Evolutionary conservation across 108 stramenopile genomes (phyloP).

Genomic region (Cylindrotheca closterium): DNA sequence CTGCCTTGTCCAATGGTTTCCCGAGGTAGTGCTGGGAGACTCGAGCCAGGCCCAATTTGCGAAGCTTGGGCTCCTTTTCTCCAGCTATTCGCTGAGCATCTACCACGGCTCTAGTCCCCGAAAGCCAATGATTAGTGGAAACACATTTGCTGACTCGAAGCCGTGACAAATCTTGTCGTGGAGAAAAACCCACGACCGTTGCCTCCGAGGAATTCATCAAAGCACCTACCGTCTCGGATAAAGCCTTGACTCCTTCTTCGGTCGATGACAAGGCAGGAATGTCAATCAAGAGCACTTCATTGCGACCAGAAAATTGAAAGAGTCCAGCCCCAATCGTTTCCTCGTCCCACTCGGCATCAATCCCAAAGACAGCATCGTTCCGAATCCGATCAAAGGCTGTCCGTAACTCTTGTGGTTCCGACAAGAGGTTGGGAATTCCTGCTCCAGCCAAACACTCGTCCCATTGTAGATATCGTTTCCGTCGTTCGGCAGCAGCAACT

Average conservation of each 20-base stretch:
- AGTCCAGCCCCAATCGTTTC: slow-evolving; percentile 52
- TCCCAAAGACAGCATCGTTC: slow-evolving; percentile 42
- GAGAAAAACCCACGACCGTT: slow-evolving; percentile 57
- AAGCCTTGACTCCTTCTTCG: slow-evolving; percentile 50
- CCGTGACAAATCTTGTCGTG: slow-evolving; percentile 63
- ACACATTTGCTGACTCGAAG: slow-evolving; percentile 44
- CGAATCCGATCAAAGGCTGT: slow-evolving; percentile 22
- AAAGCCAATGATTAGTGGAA: slow-evolving; percentile 37
- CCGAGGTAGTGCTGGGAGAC: slow-evolving; percentile 59
- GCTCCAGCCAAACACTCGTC: slow-evolving; percentile 42
- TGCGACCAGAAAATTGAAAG: slow-evolving; percentile 50
- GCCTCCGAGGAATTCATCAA: slow-evolving; percentile 43
- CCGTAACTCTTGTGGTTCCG: slow-evolving; percentile 32
- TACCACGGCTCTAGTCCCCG: slow-evolving; percentile 24
- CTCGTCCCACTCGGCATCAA: slow-evolving; percentile 77
- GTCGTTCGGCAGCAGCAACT: slow-evolving; percentile 38
- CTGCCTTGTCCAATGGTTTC: slow-evolving; percentile 73
- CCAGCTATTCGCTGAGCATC: slow-evolving; percentile 49
- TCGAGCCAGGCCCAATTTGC: slow-evolving; percentile 50
- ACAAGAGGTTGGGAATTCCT: slow-evolving; percentile 44
- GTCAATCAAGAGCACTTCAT: slow-evolving; percentile 58
- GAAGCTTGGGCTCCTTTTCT: slow-evolving; percentile 35
- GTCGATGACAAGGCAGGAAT: slow-evolving; percentile 61
- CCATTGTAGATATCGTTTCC: slow-evolving; percentile 68
- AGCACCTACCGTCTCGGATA: slow-evolving; percentile 50